A percentile compares a stretch with the other conserved stretches of the same genome.
Evolutionary conservation across 2,329 filamentous ascomycete species (phyloP).

Genomic region (Aureobasidium sp.): DNA sequence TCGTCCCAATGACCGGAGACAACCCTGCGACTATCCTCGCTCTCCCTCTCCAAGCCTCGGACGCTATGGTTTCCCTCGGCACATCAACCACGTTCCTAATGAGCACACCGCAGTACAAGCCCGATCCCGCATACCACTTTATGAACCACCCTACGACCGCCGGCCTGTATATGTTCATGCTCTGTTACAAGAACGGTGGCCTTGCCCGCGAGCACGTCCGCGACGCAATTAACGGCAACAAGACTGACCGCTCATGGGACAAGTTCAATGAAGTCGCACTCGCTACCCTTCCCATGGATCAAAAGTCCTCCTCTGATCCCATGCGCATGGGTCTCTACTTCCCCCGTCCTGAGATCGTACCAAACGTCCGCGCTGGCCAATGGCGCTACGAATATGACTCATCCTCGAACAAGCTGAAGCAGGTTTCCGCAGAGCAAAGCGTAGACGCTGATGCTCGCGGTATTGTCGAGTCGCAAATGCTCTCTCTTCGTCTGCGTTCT

Average conservation of each 20-base stretch:
- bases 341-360: constrained; percentile 89
- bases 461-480: constrained; percentile 91
- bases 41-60: constrained; percentile 75
- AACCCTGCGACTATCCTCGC: constrained; percentile 94
- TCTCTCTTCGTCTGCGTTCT: constrained; percentile 82
- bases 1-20: constrained; percentile 88
- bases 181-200: constrained; percentile 98
- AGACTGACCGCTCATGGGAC: constrained; percentile 56
- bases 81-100: constrained; percentile 97
- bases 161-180: constrained; percentile 98
- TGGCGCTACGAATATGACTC: constrained; percentile 68
- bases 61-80: constrained; percentile 90
- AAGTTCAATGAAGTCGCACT: constrained; percentile 70
- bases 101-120: constrained; percentile 86
- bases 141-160: constrained; percentile 93
- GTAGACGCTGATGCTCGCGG: constrained; percentile 65
- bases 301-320: constrained; percentile 46
- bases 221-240: constrained; percentile 60
- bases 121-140: constrained; percentile 89
- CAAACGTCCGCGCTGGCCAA: constrained; percentile 76
- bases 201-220: constrained; percentile 85
- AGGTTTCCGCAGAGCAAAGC: constrained; percentile 38
- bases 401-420: constrained; percentile 39
- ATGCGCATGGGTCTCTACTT: constrained; percentile 93
- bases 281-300: constrained; percentile 61